Percentiles rank a stretch among this genome's conserved stretches.
Evolutionary conservation across 2,329 filamentous ascomycete species (phyloP).

Genomic region (Fusarium sp.): DNA sequence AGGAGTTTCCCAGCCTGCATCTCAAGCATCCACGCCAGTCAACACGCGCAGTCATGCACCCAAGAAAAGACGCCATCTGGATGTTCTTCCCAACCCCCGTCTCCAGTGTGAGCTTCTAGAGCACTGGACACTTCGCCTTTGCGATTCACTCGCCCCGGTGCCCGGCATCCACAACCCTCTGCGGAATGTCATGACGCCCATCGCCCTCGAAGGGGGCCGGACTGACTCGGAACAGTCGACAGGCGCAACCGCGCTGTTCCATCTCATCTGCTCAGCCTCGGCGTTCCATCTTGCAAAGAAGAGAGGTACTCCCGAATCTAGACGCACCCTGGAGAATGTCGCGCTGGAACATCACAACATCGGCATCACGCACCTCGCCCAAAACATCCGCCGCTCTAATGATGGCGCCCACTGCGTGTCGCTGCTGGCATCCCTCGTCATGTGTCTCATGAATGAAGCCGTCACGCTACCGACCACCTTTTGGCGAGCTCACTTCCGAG

Average conservation of each 20-base stretch:
- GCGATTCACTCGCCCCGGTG: constrained; percentile 37
- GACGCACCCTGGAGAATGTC: constrained; percentile 32
- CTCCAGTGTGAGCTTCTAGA: constrained; percentile 37
- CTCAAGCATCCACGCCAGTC: neutral
- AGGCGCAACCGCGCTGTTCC: constrained; percentile 35
- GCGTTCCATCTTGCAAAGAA: constrained; percentile 38
- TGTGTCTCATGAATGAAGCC: constrained; percentile 41
- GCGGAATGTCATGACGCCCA: constrained; percentile 39
- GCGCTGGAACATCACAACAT: constrained; percentile 41
- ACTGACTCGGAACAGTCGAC: constrained; percentile 34
- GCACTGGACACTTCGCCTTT: constrained; percentile 39
- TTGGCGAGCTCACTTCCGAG: constrained; percentile 39
- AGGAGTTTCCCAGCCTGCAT: neutral
- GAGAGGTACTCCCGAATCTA: constrained; percentile 13
- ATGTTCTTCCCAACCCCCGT: constrained; percentile 31
- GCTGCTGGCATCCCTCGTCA: constrained; percentile 33
- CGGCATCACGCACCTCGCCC: constrained; percentile 38
- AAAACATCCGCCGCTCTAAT: constrained; percentile 38
- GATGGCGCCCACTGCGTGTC: constrained; percentile 36
- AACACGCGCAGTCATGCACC: neutral
- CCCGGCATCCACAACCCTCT: constrained; percentile 36
- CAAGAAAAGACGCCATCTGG: constrained; percentile 25
- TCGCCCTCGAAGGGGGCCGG: constrained; percentile 37
- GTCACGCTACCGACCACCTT: constrained; percentile 38
- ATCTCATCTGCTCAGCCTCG: constrained; percentile 41